Conservation (phyloP, 2,329 filamentous ascomycete genomes). For the Penicillium polonicum region DNA sequence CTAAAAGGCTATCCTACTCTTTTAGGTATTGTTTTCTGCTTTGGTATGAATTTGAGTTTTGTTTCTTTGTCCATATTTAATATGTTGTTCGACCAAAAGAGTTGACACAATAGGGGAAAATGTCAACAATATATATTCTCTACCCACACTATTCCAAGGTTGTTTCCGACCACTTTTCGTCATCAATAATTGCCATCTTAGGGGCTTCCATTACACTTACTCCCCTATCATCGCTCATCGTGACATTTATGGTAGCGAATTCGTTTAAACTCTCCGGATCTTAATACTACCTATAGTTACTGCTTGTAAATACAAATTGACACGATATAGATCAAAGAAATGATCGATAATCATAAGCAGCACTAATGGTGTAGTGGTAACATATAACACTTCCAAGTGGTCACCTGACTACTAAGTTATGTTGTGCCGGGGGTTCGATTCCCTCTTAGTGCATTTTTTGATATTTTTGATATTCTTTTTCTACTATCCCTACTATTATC, state of each 20-base stretch:
- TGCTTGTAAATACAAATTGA: neutral
- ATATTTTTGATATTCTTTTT: neutral
- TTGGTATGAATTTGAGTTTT: neutral
- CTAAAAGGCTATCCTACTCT: neutral
- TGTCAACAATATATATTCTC: neutral
- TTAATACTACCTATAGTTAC: neutral
- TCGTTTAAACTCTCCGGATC: neutral
- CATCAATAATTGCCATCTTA: neutral
- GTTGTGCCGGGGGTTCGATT: conserved; percentile 11
- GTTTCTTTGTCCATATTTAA: too few species aligned
- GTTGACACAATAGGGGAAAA: neutral
- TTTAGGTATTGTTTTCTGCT: too few species aligned
- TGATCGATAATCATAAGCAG: neutral
- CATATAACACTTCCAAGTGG: conserved; percentile 8
- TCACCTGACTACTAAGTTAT: neutral
- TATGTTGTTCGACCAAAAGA: neutral
- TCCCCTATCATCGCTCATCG: neutral
- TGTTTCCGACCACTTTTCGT: neutral
- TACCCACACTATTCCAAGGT: neutral
- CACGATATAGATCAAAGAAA: accelerated
- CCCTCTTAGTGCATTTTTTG: conserved; percentile 6
- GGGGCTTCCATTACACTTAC: neutral
- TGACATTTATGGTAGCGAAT: neutral
- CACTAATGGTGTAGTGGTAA: conserved; percentile 11
- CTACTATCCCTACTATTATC: too few species aligned